Evolutionary conservation across 345 rosid species (phyloP).

Genomic region (Aegle marmelos): DNA sequence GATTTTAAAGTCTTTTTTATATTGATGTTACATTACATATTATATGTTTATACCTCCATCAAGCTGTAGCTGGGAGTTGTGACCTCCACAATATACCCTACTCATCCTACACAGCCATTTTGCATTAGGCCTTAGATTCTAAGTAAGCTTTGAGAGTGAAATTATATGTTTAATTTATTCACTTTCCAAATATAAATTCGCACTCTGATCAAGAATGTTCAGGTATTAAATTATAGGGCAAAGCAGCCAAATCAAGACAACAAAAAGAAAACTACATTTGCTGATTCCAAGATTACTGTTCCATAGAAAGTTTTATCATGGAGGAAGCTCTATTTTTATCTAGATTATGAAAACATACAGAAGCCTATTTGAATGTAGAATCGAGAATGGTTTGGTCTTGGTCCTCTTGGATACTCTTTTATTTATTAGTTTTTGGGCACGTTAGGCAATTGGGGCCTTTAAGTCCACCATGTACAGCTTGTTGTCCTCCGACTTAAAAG

Average conservation of each 20-base stretch:
- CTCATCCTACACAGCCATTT: too few species aligned
- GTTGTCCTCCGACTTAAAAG: not conserved
- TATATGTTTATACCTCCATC: too few species aligned
- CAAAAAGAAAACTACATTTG: not conserved
- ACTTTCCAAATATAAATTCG: not conserved
- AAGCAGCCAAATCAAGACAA: conserved; percentile 3
- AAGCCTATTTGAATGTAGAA: not conserved
- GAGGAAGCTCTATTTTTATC: not conserved
- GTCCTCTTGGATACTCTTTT: not conserved
- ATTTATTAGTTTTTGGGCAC: not conserved
- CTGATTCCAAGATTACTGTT: conserved; percentile 9
- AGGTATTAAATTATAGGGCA: conserved; percentile 4
- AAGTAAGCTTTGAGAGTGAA: conserved; percentile 2
- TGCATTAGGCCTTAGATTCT: not conserved
- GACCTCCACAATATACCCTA: accelerated
- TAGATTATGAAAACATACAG: too few species aligned
- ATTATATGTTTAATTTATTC: conserved; percentile 15
- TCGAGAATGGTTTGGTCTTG: not conserved
- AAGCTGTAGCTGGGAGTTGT: too few species aligned
- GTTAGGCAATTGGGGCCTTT: not conserved
- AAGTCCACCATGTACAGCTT: not conserved
- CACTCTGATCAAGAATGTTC: conserved; percentile 42
- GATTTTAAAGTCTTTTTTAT: too few species aligned
- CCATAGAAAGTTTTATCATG: conserved; percentile 6
- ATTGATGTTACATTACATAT: too few species aligned